phyloP scores from a whole-genome alignment of 345 rosid species.

The Salix purpurea region DNA sequence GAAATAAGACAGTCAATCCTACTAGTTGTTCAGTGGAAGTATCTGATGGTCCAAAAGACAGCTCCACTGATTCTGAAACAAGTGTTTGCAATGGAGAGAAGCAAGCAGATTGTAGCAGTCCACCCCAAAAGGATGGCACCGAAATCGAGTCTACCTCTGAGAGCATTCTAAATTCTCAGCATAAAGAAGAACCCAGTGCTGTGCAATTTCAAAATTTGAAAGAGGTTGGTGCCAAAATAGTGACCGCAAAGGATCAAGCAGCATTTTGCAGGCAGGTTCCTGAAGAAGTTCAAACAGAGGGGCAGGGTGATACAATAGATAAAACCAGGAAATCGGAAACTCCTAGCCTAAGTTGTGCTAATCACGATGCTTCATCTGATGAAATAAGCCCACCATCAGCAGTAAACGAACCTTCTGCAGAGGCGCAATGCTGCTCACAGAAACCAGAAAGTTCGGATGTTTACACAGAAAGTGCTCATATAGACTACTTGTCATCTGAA shows the following conservation, averaged over 20 bases:
- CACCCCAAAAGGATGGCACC: constrained; percentile 25
- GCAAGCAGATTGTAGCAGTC: constrained; percentile 26
- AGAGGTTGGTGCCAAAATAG: constrained; percentile 32
- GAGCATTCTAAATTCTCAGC: constrained; percentile 16
- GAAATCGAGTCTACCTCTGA: constrained; percentile 23
- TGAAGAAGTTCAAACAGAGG: constrained; percentile 33
- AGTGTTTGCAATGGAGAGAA: constrained; percentile 43
- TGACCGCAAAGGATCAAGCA: constrained; percentile 23
- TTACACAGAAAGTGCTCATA: constrained; percentile 27
- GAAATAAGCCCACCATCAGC: constrained; percentile 29
- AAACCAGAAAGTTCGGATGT: constrained; percentile 26
- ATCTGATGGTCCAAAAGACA: constrained; percentile 49
- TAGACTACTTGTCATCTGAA: constrained; percentile 30
- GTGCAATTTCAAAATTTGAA: constrained; percentile 23
- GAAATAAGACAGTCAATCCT: constrained; percentile 67
- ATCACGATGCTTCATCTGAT: constrained; percentile 14
- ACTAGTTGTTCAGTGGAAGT: constrained; percentile 42
- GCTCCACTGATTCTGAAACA: constrained; percentile 45
- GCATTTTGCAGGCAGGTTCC: constrained; percentile 16
- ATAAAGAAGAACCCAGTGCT: constrained; percentile 25
- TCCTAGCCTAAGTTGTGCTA: constrained; percentile 10
- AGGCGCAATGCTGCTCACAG: constrained; percentile 22
- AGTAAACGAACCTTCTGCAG: constrained; percentile 20
- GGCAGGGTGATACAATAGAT: constrained; percentile 15
- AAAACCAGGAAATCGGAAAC: constrained; percentile 17